Base-by-base conservation (phyloP, 1,284 basidiomycete genomes). In the Schizophyllum amplum region DNA sequence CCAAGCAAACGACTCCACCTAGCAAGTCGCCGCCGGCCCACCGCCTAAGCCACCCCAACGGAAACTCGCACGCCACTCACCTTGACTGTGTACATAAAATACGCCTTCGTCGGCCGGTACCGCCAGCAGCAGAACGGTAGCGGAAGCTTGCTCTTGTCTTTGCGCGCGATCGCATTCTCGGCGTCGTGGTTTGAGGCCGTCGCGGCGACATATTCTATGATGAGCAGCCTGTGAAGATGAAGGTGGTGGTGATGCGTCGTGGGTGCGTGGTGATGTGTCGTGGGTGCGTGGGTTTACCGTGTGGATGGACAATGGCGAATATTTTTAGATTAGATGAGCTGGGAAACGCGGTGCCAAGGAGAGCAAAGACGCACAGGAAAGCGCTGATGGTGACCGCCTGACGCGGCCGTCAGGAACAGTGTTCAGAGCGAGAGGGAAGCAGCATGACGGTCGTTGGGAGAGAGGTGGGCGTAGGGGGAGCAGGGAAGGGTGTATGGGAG, bases 21-120 rank as follows among this genome's bases (percentile, higher is more conserved):
- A n/a, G n/a, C n/a, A n/a, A n/a, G n/a, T n/a, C n/a, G n/a, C n/a
- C n/a, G n/a, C n/a, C n/a, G n/a, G n/a, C n/a, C n/a, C n/a, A n/a
- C n/a, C n/a, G n/a, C n/a, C n/a, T n/a, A n/a, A n/a, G n/a, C n/a
- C n/a, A n/a, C n/a, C n/a, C n/a, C n/a, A n/a, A n/a, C n/a, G n/a
- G n/a, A n/a, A n/a, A n/a, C n/a, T n/a, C n/a, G n/a, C n/a, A n/a
- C n/a, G n/a, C n/a, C n/a, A 57, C 71, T 47, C 64, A 89, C 86
- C 73, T 91, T 92, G 65, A 94, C 70, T 0, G 90, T 87, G 68
- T 92, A 87, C 84, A 94, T 87, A 68, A 94, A 94, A 71, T 94
- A 92, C 0, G 82, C 85, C 73, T 94, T 94, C 7, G 87, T 89
- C 0, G 91, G 88, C 42, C 91, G 75, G 69, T 86, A 93, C 63